Base-by-base conservation (phyloP, 2,329 filamentous ascomycete genomes). In the Penicillium brasilianum region DNA sequence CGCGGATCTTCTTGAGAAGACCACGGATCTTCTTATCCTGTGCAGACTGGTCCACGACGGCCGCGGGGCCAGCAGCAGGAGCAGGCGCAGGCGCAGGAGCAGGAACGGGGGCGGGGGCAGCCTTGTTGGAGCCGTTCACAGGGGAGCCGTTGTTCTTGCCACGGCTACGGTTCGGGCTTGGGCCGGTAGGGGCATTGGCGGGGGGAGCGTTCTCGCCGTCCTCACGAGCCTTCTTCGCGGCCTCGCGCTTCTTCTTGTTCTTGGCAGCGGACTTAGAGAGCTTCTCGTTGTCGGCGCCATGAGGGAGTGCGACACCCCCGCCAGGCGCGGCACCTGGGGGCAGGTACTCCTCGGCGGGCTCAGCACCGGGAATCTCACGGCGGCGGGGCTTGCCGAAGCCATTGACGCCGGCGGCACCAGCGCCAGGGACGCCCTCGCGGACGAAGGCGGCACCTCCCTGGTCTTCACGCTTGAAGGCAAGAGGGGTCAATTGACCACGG, bases 161-260 rank as follows among this genome's bases (percentile, higher is more conserved):
- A 63, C 77, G 76, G 66, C 66, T 79, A 60, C 90, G 85, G 72
- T 92, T 89, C 18, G 88, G 88, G 77, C 88, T 90, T 64, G 67
- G 67, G 14, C 62, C 66, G 32, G 68, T 69, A 10, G 68, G 67
- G 13, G 68, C 67, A 43, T 66, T 69, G 52, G 62, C 58, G n/a
- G 66, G 63, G 48, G 63, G 79, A 73, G 66, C 59, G 56, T 82
- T 62, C 77, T 83, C 69, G n/a, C 68, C 71, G 48, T 81, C 80
- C 68, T 88, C 88, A 53, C 86, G 87, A 50, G 95, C 93, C 75
- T 93, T 95, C 55, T 97, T 98, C 84, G 96, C 97, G 68, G 91
- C 91, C 69, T 91, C 89, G 49, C 95, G 87, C 86, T 98, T 98
- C 87, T 98, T 98, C 87, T 98, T 98, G 81, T 97, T 97, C 85